Base-by-base conservation (phyloP, 176 grass and related monocot genomes). In the Aegilops tauschii region DNA sequence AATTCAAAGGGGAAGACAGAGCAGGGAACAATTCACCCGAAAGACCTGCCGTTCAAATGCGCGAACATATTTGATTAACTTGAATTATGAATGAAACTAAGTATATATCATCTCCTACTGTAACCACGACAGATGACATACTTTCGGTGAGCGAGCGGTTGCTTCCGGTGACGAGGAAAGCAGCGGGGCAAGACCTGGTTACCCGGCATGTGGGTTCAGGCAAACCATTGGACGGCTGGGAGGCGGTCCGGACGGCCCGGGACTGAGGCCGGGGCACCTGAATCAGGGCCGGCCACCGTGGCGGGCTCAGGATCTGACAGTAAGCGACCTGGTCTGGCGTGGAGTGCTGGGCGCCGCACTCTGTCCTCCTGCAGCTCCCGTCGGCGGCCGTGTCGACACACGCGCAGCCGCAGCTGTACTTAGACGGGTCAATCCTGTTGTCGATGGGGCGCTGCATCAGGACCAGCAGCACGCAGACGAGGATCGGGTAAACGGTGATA, bases 341-440 rank as follows among this genome's bases (percentile, higher is more conserved):
- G 4, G 96, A 98, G 93, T 92, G 45, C 84, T 93, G 87, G 58
- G 83, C 61, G 70, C 96, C 93, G 73, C 96, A 95, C 42, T 90
- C 87, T 2, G 90, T 92, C 73, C 84, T 87, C 81, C 88, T 79
- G 82, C 91, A 96, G 8, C 47, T 28, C 25, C 68, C 89, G 2
- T 72, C 89, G 1, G 25, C 85, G 5, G 64, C 88, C 34, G 82
- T 27, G 8, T 89, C 84, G 39, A 92, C 80, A 83, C 88, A 90
- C 8, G 61, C 78, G 68, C 96, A 98, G 4, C 93, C 96, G 49
- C 91, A 98, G 16, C 73, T 77, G 80, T 95, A 87, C 88, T 89
- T 88, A 86, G 90, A 83, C 85, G 86, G 92, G 87, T 90, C 82
- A 17, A 92, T 49, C 93, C 92, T 83, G 14, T 12, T 61, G 93